Evolutionary conservation across 164 flowering plant species (phyloP), one percentile per base, ranked within the genome.

Genomic region (Liquidambar formosana): DNA sequence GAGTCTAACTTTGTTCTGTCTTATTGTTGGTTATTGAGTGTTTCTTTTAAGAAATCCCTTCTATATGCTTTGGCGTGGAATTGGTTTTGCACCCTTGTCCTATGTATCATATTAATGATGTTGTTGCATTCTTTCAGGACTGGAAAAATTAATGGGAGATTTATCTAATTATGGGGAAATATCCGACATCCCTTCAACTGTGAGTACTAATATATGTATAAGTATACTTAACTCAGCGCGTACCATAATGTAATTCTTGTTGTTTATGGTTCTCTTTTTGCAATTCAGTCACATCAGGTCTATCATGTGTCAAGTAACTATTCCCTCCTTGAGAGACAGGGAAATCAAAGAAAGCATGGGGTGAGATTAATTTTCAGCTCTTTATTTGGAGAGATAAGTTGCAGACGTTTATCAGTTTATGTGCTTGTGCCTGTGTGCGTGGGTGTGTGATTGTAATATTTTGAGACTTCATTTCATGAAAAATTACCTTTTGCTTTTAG

Each of bases 111-210:
- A n/a, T 41, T 6, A 21, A 18, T 45, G 21, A 21, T 16, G 13
- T 18, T 57, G 26, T 26, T 48, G 43, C 43, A n/a, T 57, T 27
- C 44, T 67, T 53, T 68, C 74, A 73, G 82, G 79, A 73, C 68
- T 64, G 21, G 74, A 64, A 63, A 69, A 64, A 65, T 61, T 66
- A 22, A 83, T 85, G 85, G 80, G 69, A 43, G 79, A 81, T 49
- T 68, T 59, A 44, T 63, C 27, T 57, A 26, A 52, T 1, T 0
- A 64, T 33, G 70, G 51, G 10, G 78, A 73, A 58, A 61, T 54
- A 60, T 65, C 69, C 27, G 66, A 69, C 45, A 69, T 62, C 43
- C 63, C 63, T 67, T 71, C 71, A 48, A 61, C 68, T 10, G 86
- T 84, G 70, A 79, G 83, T 80, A n/a, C 21, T 38, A 10, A 9